phyloP scores from a whole-genome alignment of 306 rosid genomes.

The Dryas alaskensis region DNA sequence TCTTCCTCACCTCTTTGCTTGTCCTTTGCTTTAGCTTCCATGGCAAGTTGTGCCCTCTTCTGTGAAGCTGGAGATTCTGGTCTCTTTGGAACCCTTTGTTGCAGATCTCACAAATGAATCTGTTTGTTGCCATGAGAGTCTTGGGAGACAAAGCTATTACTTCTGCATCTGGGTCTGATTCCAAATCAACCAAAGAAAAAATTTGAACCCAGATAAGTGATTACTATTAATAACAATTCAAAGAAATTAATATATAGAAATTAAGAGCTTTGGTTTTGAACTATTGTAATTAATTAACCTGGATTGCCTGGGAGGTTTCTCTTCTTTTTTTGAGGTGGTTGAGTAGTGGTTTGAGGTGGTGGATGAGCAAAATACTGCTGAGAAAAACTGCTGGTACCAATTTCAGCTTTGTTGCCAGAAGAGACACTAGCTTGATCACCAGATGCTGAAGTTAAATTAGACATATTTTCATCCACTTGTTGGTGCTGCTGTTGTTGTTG shows the following conservation, averaged over 20 bases:
- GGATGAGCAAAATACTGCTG: slow-evolving; percentile 43
- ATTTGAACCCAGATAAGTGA: slow-evolving; percentile 1
- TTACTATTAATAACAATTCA: background rate
- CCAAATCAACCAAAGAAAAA: slow-evolving; percentile 4
- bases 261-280: background rate
- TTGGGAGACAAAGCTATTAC: slow-evolving; percentile 85
- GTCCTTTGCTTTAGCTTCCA: slow-evolving; percentile 94
- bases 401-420: slow-evolving; percentile 72
- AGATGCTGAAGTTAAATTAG: slow-evolving; percentile 88
- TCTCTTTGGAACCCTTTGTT: slow-evolving; percentile 93
- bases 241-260: no score
- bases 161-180: slow-evolving; percentile 92
- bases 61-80: slow-evolving; percentile 93
- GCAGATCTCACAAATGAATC: slow-evolving; percentile 92
- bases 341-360: slow-evolving; percentile 38
- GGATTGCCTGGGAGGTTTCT: slow-evolving; percentile 99
- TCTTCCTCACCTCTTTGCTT: slow-evolving; percentile 77
- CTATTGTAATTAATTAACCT: slow-evolving; percentile 45
- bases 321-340: slow-evolving; percentile 57
- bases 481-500: slow-evolving; percentile 45
- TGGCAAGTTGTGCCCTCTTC: slow-evolving; percentile 94
- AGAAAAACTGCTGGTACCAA: slow-evolving; percentile 38
- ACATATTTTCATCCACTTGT: slow-evolving; percentile 77
- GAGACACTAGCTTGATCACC: slow-evolving; percentile 81
- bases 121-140: slow-evolving; percentile 72